Base-by-base conservation (phyloP, 352 stramenopile species). In the Poterioochromonas sp. region DNA sequence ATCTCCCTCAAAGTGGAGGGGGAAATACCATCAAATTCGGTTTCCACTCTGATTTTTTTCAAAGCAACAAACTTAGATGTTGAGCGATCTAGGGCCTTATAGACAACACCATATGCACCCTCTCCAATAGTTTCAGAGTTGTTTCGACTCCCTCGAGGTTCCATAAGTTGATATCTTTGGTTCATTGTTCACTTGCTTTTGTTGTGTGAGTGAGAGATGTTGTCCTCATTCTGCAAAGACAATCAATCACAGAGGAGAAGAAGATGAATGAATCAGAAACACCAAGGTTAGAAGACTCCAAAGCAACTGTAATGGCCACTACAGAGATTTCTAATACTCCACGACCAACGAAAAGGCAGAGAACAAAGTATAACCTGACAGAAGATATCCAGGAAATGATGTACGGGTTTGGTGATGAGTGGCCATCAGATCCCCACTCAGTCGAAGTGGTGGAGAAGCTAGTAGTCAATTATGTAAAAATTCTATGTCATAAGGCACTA, bases 1-100 rank as follows among this genome's bases (percentile, higher is more conserved):
- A 99, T 99, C 87, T 99, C 96, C 49, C 96, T 90, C 73, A 99
- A 83, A 29, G 95, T 94, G 12, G 95, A 98, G 79, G 88, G 96
- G 40, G 95, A 95, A 84, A 99, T 98, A 60, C 95, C 95, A 82
- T 99, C 95, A 83, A 98, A 93, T 87, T 98, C 94, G 8, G 96
- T 95, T 84, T 98, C 94, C 39, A 98, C 88, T 34, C 93, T 91
- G 80, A 99, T 99, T 71, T 90, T 90, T 89, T 97, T 97, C 77
- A 97, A 89, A 70, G 93, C 93, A 51, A 97, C 90, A 51, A 95
- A 89, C 62, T 94, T 83, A 63, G 90, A 88, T 3, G 88, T 97
- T 80, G 92, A 87, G 32, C 91, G 85, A 83, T 97, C 92, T 77
- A 92, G 84, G 20, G 92, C 94, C 84, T 97, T 97, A 89, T 97